Percentiles rank a stretch among this genome's conserved stretches.
Conservation (phyloP, 805 yeast species). For the Grigorovia jiainica region DNA sequence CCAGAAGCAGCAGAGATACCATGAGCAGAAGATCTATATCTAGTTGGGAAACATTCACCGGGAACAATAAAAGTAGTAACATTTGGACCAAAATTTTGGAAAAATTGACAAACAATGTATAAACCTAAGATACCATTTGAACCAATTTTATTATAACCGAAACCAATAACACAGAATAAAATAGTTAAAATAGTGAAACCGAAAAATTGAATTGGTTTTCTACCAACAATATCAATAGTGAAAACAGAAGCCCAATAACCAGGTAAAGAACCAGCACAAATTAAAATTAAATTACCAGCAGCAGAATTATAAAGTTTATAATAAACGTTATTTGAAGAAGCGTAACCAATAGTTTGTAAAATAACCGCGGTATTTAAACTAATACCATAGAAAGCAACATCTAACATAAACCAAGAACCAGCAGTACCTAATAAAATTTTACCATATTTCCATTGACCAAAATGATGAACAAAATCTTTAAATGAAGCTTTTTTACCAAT, state of each 20-base stretch:
- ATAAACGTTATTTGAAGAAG: constrained; percentile 63
- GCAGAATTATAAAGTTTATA: constrained; percentile 61
- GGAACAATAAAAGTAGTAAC: constrained; percentile 86
- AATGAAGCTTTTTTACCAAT: constrained; percentile 50
- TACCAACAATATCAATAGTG: constrained; percentile 70
- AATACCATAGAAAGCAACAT: constrained; percentile 85
- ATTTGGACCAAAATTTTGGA: constrained; percentile 90
- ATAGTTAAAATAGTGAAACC: constrained; percentile 68
- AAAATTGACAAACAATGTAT: constrained; percentile 74
- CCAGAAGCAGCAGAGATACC: constrained; percentile 92
- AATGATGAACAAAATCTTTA: constrained; percentile 62
- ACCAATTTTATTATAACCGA: constrained; percentile 64
- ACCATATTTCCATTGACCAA: constrained; percentile 78
- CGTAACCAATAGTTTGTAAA: constrained; percentile 76
- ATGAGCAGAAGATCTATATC: constrained; percentile 92
- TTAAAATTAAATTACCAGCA: constrained; percentile 86
- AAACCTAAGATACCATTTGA: constrained; percentile 64
- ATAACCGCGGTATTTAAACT: constrained; percentile 75
- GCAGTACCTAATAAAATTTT: constrained; percentile 83
- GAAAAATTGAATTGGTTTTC: constrained; percentile 71
- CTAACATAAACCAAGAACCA: constrained; percentile 83
- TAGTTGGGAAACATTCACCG: constrained; percentile 88
- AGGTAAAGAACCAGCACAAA: constrained; percentile 92
- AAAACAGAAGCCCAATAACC: constrained; percentile 87
- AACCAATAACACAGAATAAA: constrained; percentile 73